These are phyloP conservation scores for Aspergillus vadensis DNA, from an alignment of 2,329 filamentous ascomycete species.

Conservation along the genomic window DNA sequence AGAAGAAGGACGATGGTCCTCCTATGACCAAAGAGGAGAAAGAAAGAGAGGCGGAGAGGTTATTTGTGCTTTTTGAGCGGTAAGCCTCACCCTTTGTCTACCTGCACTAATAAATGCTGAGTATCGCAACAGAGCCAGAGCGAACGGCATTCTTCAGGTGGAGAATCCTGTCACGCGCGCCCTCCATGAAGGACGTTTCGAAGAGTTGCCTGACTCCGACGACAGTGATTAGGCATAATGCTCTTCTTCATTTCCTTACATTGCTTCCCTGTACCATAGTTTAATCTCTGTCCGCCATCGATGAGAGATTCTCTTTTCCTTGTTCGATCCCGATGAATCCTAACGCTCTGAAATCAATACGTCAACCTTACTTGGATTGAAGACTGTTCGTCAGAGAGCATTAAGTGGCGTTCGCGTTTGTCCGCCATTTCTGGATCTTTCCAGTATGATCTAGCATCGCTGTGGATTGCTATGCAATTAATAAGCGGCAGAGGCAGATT, in stretches of 20 bases:
- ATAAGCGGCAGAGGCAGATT: neutral
- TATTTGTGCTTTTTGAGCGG: constrained; percentile 91
- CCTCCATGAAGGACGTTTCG: constrained; percentile 67
- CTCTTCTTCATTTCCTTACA: neutral
- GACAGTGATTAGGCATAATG: constrained; percentile 34
- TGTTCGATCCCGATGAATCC: neutral
- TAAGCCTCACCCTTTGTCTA: constrained; percentile 38
- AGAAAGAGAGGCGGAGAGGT: constrained; percentile 81
- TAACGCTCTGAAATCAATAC: neutral
- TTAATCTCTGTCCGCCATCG: neutral
- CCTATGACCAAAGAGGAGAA: constrained; percentile 92
- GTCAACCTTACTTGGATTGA: neutral
- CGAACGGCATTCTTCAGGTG: constrained; percentile 74
- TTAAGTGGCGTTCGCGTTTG: neutral
- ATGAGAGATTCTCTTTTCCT: neutral
- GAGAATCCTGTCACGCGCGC: constrained; percentile 77
- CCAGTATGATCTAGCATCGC: neutral
- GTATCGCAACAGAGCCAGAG: constrained; percentile 58
- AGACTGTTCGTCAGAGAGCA: neutral
- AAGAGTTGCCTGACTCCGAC: constrained; percentile 64
- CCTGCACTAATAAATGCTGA: constrained; percentile 17
- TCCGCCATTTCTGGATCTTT: neutral
- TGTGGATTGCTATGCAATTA: neutral
- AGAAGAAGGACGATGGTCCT: constrained; percentile 60
- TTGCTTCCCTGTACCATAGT: neutral